A percentile compares a stretch with the other conserved stretches of the same genome.
phyloP scores from a whole-genome alignment of 2,329 filamentous ascomycete species.

The Knufia fluminis region DNA sequence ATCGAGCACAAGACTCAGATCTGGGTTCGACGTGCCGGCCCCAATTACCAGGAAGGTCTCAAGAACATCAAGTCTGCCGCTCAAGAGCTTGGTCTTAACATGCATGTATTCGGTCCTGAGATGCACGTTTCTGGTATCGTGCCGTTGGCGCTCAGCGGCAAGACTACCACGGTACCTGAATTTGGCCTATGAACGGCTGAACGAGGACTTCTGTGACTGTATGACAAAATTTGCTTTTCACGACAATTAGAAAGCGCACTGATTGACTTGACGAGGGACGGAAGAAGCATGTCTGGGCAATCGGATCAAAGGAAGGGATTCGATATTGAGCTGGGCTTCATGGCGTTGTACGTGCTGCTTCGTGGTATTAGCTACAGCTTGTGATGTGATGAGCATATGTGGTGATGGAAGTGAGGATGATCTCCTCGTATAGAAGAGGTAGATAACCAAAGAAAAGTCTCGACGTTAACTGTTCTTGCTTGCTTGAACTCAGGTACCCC shows the following conservation, averaged over 20 bases:
- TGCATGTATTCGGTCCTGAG: constrained; percentile 78
- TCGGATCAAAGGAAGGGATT: constrained; percentile 1
- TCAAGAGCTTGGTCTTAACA: constrained; percentile 86
- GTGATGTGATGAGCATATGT: neutral
- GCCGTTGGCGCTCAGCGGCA: constrained; percentile 67
- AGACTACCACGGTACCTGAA: constrained; percentile 54
- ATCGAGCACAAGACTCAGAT: constrained; percentile 97
- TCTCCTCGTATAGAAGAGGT: neutral
- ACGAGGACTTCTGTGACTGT: neutral
- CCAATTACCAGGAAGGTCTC: constrained; percentile 99
- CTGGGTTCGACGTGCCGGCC: constrained; percentile 83
- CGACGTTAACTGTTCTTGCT: too few relatives aligned
- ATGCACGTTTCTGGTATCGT: constrained; percentile 94
- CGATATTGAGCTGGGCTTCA: constrained; percentile 3
- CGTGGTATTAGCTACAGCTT: neutral
- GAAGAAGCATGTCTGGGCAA: constrained; percentile 7
- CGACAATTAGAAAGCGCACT: constrained; percentile 3
- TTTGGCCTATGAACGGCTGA: constrained; percentile 35
- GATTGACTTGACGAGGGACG: constrained; percentile 7
- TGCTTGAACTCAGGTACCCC: too few relatives aligned
- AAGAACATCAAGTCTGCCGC: constrained; percentile 99
- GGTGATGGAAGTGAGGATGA: neutral
- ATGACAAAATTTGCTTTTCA: constrained; percentile 4
- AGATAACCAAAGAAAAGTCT: neutral
- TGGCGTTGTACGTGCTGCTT: constrained; percentile 1